Evolutionary conservation across 1,139 yeast species (phyloP).

Genomic region (Arxiozyma slooffiae): DNA sequence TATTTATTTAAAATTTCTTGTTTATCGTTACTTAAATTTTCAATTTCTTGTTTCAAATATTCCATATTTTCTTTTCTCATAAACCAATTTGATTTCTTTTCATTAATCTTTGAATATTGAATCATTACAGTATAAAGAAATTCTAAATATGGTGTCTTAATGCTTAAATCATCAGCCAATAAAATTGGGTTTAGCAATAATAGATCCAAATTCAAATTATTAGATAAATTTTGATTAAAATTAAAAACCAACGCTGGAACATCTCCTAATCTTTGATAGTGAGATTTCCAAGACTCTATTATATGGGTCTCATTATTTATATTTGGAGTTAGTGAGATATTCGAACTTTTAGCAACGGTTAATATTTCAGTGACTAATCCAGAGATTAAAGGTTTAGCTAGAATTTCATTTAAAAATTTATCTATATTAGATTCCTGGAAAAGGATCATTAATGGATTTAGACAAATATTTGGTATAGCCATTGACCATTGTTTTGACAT

Average conservation of each 20-base stretch:
- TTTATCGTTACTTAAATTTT: neutral
- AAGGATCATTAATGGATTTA: constrained; percentile 63
- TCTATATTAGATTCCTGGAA: constrained; percentile 70
- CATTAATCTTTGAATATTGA: constrained; percentile 48
- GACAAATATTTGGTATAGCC: constrained; percentile 67
- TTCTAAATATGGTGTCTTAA: constrained; percentile 82
- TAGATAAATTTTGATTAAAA: constrained; percentile 17
- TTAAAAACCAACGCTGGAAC: constrained; percentile 21
- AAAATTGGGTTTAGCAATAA: constrained; percentile 73
- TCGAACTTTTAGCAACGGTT: constrained; percentile 56
- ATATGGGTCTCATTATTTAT: constrained; percentile 4
- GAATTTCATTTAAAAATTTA: constrained; percentile 48
- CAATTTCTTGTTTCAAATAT: neutral
- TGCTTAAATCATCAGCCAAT: constrained; percentile 73
- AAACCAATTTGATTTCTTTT: constrained; percentile 33
- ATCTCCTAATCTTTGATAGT: constrained; percentile 14
- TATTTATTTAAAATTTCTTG: neutral
- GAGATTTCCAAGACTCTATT: constrained; percentile 35
- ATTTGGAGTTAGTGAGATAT: constrained; percentile 36
- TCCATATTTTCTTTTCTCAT: constrained; percentile 22
- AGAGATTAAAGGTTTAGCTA: constrained; percentile 73
- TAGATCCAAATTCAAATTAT: constrained; percentile 51
- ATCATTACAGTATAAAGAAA: constrained; percentile 71
- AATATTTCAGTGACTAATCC: constrained; percentile 69
- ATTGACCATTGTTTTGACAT: constrained; percentile 74